Evolutionary conservation across 768 basidiomycete genomes (phyloP), one percentile per base, ranked within the genome.

Genomic region (Xanthoconium stramineum): DNA sequence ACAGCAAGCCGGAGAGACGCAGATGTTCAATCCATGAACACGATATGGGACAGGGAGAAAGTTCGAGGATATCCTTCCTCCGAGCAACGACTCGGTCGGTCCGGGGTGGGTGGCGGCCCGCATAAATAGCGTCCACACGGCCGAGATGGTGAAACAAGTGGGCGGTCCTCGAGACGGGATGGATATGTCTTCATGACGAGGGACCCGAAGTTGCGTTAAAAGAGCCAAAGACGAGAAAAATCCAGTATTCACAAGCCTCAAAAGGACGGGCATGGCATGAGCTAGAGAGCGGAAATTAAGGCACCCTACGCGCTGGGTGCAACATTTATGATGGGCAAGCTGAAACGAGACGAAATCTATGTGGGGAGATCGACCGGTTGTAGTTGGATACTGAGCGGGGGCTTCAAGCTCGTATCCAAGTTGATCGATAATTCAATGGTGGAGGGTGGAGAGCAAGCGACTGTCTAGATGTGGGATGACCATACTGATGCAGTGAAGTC

Each of bases 131-230:
- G 51, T 61, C 64, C 64, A 65, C 68, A 69, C 63, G 60, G 61
- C 49, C 62, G 65, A 64, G 64, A 61, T 60, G 61, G 67, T 58
- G 57, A 64, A 66, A 67, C 53, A 65, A 62, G 63, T 60, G 65
- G 67, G 69, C 66, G 70, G 69, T 73, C 74, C 78, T 74, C 73
- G 65, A 71, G 81, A 83, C 82, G 76, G 82, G 80, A 83, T 81
- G 82, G 78, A 84, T 83, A 83, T 79, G 83, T 83, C 83, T 80
- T 71, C 68, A 73, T 70, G 67, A 57, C 64, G 65, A 49, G 60
- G 66, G 62, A 65, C 63, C 65, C 55, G 47, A 64, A 60, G 29
- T 59, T 52, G 58, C 60, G 64, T 70, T 57, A 59, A 62, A 62
- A 66, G 33, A 50, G 56, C 50, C 57, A 43, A 53, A 56, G 59